phyloP scores from a whole-genome alignment of 306 rosid species.

The Casuarina cunninghamiana region DNA sequence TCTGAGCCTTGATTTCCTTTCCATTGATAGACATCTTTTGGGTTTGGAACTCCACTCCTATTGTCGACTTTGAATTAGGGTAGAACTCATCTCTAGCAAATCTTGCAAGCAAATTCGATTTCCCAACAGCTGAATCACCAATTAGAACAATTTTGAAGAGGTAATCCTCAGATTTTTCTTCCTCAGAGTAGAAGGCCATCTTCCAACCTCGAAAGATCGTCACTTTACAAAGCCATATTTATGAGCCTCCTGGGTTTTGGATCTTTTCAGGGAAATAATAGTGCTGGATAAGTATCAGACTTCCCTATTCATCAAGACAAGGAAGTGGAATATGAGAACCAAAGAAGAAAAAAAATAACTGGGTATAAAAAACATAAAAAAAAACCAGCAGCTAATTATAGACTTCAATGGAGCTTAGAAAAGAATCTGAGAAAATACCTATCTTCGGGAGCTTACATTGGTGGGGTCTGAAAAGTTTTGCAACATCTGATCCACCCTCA shows the following conservation, averaged over 20 bases:
- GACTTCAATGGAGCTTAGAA: constrained; percentile 18
- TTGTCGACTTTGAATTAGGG: constrained; percentile 87
- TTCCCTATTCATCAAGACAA: constrained; percentile 21
- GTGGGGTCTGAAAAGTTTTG: constrained; percentile 7
- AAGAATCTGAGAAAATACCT: constrained; percentile 27
- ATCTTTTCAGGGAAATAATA: constrained; percentile 32
- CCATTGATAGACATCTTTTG: constrained; percentile 80
- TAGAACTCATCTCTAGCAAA: constrained; percentile 92
- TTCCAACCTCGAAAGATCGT: constrained; percentile 41
- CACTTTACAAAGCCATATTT: constrained; percentile 44
- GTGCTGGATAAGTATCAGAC: constrained; percentile 33
- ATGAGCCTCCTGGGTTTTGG: constrained; percentile 38
- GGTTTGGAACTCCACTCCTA: constrained; percentile 94
- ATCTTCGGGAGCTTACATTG: constrained; percentile 27
- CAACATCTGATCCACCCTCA: constrained; percentile 16
- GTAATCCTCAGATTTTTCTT: constrained; percentile 88
- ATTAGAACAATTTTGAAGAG: constrained; percentile 89
- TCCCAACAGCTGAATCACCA: constrained; percentile 94
- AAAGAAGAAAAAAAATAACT: constrained; percentile 26
- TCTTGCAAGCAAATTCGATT: constrained; percentile 88
- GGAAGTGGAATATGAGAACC: constrained; percentile 43
- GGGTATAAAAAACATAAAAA: constrained; percentile 36
- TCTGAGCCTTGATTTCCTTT: constrained; percentile 88
- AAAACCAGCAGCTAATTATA: constrained; percentile 10
- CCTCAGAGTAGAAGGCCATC: constrained; percentile 63